Evolutionary conservation across 352 stramenopile genomes (phyloP).

Genomic region (Thalassiosira exigua): DNA sequence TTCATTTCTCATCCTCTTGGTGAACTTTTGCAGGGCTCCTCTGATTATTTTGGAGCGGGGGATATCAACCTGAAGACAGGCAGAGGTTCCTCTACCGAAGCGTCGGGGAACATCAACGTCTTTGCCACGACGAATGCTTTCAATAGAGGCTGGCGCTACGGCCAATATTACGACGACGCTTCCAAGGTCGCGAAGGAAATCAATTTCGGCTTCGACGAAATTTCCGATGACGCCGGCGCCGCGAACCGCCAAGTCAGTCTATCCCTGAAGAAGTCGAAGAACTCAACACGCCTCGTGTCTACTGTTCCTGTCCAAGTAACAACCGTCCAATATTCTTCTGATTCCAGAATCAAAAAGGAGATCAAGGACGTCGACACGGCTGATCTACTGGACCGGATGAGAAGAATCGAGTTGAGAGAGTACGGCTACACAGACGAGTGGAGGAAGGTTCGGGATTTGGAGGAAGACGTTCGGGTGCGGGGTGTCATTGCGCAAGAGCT

Average conservation of each 20-base stretch:
- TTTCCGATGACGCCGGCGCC: conserved; percentile 12
- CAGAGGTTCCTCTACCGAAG: conserved; percentile 6
- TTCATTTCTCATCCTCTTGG: no score
- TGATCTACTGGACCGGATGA: conserved; percentile 89
- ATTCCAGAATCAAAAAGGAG: conserved; percentile 92
- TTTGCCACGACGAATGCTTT: conserved; percentile 27
- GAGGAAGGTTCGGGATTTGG: conserved; percentile 88
- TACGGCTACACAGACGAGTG: conserved; percentile 92
- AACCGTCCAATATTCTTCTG: conserved; percentile 91
- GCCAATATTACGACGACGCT: background rate
- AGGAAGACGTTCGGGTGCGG: conserved; percentile 84
- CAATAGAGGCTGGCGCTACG: background rate
- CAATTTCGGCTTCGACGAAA: conserved; percentile 51
- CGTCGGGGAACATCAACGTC: conserved; percentile 51
- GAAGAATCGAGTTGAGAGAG: conserved; percentile 88
- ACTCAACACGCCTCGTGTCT: conserved; percentile 34
- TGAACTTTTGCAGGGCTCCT: no score
- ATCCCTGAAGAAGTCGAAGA: conserved; percentile 34
- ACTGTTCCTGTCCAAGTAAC: conserved; percentile 89
- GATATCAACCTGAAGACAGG: conserved; percentile 46
- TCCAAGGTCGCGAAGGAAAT: conserved; percentile 25
- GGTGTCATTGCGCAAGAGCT: conserved; percentile 94
- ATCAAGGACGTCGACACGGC: conserved; percentile 90
- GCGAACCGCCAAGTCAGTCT: conserved; percentile 30
- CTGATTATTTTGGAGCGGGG: conserved; percentile 11